Percentiles rank a stretch among this genome's conserved stretches.
phyloP scores from a whole-genome alignment of 2,329 filamentous ascomycete genomes.

The Neopestalotiopsis clavispora region DNA sequence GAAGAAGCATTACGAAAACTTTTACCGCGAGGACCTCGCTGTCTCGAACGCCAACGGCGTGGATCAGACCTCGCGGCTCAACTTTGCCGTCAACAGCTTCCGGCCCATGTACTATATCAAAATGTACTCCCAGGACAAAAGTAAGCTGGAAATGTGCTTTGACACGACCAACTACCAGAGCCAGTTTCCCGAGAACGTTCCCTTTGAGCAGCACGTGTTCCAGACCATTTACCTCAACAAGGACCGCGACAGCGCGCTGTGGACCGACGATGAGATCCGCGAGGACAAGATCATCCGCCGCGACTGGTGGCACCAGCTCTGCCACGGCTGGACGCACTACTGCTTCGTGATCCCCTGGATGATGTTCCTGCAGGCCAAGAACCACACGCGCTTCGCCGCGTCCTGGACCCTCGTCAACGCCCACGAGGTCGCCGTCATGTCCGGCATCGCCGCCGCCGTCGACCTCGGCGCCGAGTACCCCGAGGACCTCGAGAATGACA shows the following conservation, averaged over 20 bases:
- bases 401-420: slow-evolving; percentile 71
- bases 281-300: slow-evolving; percentile 58
- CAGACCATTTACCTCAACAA: slow-evolving; percentile 64
- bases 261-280: slow-evolving; percentile 59
- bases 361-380: slow-evolving; percentile 68
- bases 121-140: slow-evolving; percentile 54
- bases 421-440: slow-evolving; percentile 71
- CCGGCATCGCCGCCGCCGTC: slow-evolving; percentile 70
- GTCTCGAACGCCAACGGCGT: slow-evolving; percentile 27
- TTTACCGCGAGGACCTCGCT: slow-evolving; percentile 53
- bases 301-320: slow-evolving; percentile 68
- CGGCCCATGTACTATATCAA: slow-evolving; percentile 64
- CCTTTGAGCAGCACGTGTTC: slow-evolving; percentile 42
- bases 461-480: slow-evolving; percentile 70
- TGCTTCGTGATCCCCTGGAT: slow-evolving; percentile 67
- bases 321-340: slow-evolving; percentile 64
- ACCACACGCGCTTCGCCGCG: slow-evolving; percentile 64
- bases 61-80: slow-evolving; percentile 45
- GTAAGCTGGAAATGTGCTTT: slow-evolving; percentile 58
- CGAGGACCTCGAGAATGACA: slow-evolving; percentile 65
- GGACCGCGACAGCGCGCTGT: slow-evolving; percentile 55
- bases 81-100: slow-evolving; percentile 48
- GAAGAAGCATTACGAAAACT: slow-evolving; percentile 70
- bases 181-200: slow-evolving; percentile 59
- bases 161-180: slow-evolving; percentile 61